Evolutionary conservation across 345 rosid genomes (phyloP).

Genomic region (Eucalyptus paniculata): DNA sequence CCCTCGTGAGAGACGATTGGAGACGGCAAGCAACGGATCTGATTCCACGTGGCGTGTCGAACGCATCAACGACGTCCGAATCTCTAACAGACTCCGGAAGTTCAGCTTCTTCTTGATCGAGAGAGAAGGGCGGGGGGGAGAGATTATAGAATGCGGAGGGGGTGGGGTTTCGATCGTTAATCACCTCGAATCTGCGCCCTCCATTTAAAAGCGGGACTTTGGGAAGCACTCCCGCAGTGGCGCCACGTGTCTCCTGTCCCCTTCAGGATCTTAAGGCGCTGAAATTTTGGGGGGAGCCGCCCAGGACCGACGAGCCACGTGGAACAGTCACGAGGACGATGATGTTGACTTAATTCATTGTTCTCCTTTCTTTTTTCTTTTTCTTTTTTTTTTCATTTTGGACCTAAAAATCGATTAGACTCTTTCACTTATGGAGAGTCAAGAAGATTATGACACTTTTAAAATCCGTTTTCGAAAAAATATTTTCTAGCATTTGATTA

Average conservation of each 20-base stretch:
- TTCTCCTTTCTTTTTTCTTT: neutral
- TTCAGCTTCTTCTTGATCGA: neutral
- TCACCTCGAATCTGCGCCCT: neutral
- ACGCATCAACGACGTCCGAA: neutral
- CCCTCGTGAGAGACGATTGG: neutral
- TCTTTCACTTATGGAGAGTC: neutral
- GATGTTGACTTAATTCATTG: neutral
- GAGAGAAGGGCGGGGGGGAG: neutral
- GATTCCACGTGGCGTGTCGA: conserved; percentile 7
- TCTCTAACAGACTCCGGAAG: neutral
- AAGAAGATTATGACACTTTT: too few species aligned
- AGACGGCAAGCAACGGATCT: conserved; percentile 1
- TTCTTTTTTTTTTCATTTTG: neutral
- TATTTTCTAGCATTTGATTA: too few species aligned
- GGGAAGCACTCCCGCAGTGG: neutral
- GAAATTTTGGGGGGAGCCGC: neutral
- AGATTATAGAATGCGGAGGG: neutral
- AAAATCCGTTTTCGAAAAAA: neutral
- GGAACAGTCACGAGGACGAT: neutral
- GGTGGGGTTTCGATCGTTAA: neutral
- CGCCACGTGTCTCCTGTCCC: neutral
- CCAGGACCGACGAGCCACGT: neutral
- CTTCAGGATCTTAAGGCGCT: neutral
- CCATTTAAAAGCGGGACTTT: neutral
- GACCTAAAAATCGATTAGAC: neutral